phyloP scores from a whole-genome alignment of 345 rosid genomes.

The Camelina sativa region DNA sequence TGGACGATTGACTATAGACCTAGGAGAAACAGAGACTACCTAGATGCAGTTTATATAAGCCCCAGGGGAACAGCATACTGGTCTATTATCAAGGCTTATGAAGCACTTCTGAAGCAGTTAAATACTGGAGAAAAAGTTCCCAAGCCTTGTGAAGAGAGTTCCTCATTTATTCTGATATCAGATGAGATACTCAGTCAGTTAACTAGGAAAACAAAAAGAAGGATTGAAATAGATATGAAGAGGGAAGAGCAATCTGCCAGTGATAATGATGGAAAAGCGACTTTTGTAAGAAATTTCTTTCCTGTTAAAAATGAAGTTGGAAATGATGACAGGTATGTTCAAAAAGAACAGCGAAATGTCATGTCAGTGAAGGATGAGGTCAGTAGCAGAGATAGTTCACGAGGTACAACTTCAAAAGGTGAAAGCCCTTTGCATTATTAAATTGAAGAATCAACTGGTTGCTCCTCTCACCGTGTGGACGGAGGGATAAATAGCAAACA shows the following conservation, averaged over 20 bases:
- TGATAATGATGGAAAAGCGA: slow-evolving; percentile 48
- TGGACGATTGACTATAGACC: slow-evolving; percentile 95
- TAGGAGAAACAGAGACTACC: slow-evolving; percentile 79
- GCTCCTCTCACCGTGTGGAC: slow-evolving; percentile 49
- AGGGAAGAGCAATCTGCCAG: slow-evolving; percentile 52
- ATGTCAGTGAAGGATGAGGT: slow-evolving; percentile 53
- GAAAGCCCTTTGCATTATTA: slow-evolving; percentile 45
- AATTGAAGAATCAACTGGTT: slow-evolving; percentile 49
- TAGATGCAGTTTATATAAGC: slow-evolving; percentile 89
- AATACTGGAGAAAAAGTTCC: slow-evolving; percentile 54
- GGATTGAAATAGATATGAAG: slow-evolving; percentile 61
- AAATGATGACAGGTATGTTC: slow-evolving; percentile 57
- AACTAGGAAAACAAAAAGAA: slow-evolving; percentile 73
- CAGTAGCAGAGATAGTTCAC: slow-evolving; percentile 47
- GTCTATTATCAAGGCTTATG: slow-evolving; percentile 95
- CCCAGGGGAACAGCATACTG: slow-evolving; percentile 93
- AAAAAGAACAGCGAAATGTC: slow-evolving; percentile 61
- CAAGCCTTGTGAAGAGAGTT: slow-evolving; percentile 48
- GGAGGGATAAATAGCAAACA: slow-evolving; percentile 72
- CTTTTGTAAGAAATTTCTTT: slow-evolving; percentile 43
- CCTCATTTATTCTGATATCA: slow-evolving; percentile 63
- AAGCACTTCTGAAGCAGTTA: slow-evolving; percentile 76
- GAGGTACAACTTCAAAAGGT: slow-evolving; percentile 45
- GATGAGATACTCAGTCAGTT: slow-evolving; percentile 74
- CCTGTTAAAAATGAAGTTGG: slow-evolving; percentile 49